Base-by-base conservation (phyloP, 1,139 yeast species). In the Geotrichum restrictum region DNA sequence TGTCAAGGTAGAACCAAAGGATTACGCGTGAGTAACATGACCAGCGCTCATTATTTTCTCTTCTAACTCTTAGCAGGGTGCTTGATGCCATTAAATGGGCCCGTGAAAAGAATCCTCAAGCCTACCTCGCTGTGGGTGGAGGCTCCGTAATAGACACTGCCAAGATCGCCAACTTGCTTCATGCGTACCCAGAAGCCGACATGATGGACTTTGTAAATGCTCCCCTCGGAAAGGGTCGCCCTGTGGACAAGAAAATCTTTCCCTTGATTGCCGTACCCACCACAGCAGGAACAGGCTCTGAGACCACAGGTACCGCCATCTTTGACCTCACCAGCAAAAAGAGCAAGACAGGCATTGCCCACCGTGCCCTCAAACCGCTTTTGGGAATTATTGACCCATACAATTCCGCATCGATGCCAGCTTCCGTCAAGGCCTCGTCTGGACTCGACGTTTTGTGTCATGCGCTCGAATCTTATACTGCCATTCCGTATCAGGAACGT, bases 251-350 rank as follows among this genome's bases (percentile, higher is more conserved):
- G 41, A 53, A 59, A 36, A 58, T 71, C 52, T 58, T 64, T 51
- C 78, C 77, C 3, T 59, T 74, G 56, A 69, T 74, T 51, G 76
- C 77, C 6, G 68, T 73, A 40, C 74, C 74, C 40, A 72, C 75
- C 21, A 72, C 75, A n/a, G 75, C 75, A 6, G 76, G 76, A 38
- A 72, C 76, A 18, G 76, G 75, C 27, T 73, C 76, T 2, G 77
- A 74, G 56, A 72, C 77, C 47, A 74, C 77, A 1, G 76, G 76
- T 21, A 71, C 75, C 0, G 74, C 74, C 13, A 66, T 69, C 49
- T 70, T 71, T 58, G 75, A 71, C 56, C 61, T 71, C 54, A 60
- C 64, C 3, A 50, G 55, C 13, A 62, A 62, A 37, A 65, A 67
- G 55, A 67, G 74, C 55, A 71, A 71, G 59, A 72, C 74, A 3